phyloP scores from a whole-genome alignment of 306 rosid species.

The Prunus mira region DNA sequence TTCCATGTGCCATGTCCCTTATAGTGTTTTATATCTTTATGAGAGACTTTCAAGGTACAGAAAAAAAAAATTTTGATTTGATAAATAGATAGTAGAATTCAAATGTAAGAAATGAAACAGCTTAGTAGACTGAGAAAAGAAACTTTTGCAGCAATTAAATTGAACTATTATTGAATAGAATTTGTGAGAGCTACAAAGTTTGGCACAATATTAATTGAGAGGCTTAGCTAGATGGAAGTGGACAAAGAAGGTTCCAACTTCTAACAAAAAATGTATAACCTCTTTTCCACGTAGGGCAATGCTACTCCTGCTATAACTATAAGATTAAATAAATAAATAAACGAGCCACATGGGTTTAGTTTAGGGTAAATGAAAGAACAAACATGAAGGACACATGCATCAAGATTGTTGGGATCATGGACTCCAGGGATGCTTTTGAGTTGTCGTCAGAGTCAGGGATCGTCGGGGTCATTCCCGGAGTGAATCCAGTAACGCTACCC shows the following conservation, averaged over 20 bases:
- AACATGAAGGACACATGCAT: conserved; percentile 20
- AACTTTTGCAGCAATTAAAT: neutral
- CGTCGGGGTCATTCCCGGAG: conserved; percentile 27
- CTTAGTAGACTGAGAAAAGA: neutral
- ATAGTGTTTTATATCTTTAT: too few species aligned
- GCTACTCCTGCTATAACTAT: conserved; percentile 6
- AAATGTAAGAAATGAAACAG: neutral
- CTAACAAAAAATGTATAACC: conserved; percentile 72
- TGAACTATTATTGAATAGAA: neutral
- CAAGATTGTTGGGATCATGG: conserved; percentile 12
- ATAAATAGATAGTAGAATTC: too few species aligned
- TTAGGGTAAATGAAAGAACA: conserved; percentile 25
- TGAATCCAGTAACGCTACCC: conserved; percentile 15
- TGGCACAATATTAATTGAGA: neutral
- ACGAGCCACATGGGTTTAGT: conserved; percentile 19
- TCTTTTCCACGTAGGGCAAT: conserved; percentile 16
- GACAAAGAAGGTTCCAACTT: conserved; percentile 37
- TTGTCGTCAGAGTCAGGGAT: conserved; percentile 32
- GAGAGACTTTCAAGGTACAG: too few species aligned
- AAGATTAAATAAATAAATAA: neutral
- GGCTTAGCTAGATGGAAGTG: conserved; percentile 23
- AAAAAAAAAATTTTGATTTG: too few species aligned
- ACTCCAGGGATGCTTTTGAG: conserved; percentile 21
- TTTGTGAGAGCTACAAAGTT: neutral
- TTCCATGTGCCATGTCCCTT: too few species aligned